Evolutionary conservation across 345 rosid species (phyloP).

Genomic region (Gossypium ekmanianum): DNA sequence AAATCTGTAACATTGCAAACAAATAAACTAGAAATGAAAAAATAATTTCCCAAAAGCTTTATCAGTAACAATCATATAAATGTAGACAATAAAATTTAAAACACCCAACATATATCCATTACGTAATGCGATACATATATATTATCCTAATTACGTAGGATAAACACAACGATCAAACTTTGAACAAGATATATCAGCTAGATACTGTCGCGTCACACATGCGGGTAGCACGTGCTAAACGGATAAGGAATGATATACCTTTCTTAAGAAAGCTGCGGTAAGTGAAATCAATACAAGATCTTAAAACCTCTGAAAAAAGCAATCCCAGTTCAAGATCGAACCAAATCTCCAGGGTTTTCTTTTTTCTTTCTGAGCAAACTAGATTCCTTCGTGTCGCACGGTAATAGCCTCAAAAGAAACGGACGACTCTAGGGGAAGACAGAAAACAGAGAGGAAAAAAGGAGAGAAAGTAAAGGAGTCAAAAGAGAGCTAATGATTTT

Average conservation of each 20-base stretch:
- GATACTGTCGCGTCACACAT: not conserved
- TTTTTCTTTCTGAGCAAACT: not conserved
- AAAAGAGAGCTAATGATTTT: not conserved
- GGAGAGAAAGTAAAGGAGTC: not conserved
- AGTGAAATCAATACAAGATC: conserved; percentile 8
- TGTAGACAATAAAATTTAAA: not conserved
- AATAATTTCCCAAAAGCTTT: not conserved
- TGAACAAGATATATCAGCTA: not conserved
- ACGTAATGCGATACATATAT: not conserved
- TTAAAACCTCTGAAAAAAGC: not conserved
- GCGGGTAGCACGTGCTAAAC: not conserved
- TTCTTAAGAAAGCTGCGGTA: not conserved
- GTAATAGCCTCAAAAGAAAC: not conserved
- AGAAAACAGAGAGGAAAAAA: not conserved
- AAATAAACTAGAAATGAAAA: not conserved
- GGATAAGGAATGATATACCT: conserved; percentile 10
- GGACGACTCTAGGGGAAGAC: not conserved
- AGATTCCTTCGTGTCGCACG: not conserved
- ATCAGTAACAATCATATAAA: not conserved
- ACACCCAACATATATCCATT: not conserved
- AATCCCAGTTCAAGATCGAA: not conserved
- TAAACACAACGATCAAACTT: not conserved
- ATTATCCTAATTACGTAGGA: not conserved
- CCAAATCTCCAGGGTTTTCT: not conserved
- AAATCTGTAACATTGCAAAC: not conserved